Evolutionary conservation across 139 green algal species (phyloP), one percentile per base, ranked within the genome.

Genomic region (Chlamydomonas sp.): DNA sequence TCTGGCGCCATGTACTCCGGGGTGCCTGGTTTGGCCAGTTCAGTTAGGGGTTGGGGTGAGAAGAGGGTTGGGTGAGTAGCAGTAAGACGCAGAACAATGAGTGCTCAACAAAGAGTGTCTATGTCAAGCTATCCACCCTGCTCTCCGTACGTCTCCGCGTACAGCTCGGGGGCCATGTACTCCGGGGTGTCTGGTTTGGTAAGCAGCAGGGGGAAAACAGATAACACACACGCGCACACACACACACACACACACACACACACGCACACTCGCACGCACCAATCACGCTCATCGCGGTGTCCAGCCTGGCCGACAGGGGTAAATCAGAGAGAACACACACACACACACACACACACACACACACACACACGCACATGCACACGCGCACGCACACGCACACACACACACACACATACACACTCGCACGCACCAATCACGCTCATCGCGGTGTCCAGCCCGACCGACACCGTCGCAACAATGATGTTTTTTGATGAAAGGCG

Each of bases 111-210:
- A 20, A 20, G 43, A 20, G 98, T 54, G 92, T 76, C 76, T 98
- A n/a, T n/a, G 43, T 13, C n/a, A n/a, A n/a, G n/a, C n/a, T n/a
- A n/a, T n/a, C 97, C 92, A 43, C 96, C 93, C 26, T 91, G 84
- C 75, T 97, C 92, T 57, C 97, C 87, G 65, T 98, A 54, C 13
- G 16, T 13, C 16, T 54, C 20, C 20, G 13, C 13, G 13, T 54
- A 26, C n/a, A n/a, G 43, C 16, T 54, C 16, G 20, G 43, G 16
- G 16, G 13, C 43, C 20, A 54, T 13, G 43, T 54, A 26, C 16
- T 54, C 20, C 13, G 43, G 43, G 13, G 13, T 13, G 43, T 13
- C 43, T 54, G 43, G 43, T 54, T 54, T 54, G 43, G 43, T 13
- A 13, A 26, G 43, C 16, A 20, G 16, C 20, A 20, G 43, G 43